Base-by-base conservation (phyloP, 805 yeast species). In the Lipomyces japonicus region DNA sequence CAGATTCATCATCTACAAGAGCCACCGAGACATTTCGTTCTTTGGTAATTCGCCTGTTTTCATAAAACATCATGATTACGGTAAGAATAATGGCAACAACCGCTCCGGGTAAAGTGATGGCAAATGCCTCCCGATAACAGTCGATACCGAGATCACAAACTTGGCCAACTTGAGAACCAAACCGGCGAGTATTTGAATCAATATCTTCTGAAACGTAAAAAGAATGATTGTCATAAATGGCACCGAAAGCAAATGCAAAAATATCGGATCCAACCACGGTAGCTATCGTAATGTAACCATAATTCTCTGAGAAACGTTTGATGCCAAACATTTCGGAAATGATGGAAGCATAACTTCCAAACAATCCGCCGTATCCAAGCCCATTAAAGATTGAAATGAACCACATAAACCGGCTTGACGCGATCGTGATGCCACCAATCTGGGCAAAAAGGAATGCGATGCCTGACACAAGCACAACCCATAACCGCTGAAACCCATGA, bases 251-350 rank as follows among this genome's bases (percentile, higher is more conserved):
- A 46, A 74, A 71, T 38, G 86, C 83, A 56, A 85, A 74, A 51
- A 75, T 67, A 55, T 77, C 76, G 35, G 83, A 76, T 28, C 62
- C 62, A 0, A 80, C 51, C 0, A 81, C 55, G 1, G 93, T 90
- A 0, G 89, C 79, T 45, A 82, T 61, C 9, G 82, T 80, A 21
- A 83, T 74, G 31, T 81, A 63, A 0, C 95, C 95, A 86, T 89
- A 85, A 61, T 83, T 83, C 57, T 76, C 79, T 5, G 86, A 77
- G 60, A 84, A 83, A 45, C 76, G 72, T 16, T 71, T 71, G 70
- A 86, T 76, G 2, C 93, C 93, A 68, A 84, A 85, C 7, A 75
- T 66, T 57, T 86, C 91, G 16, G 87, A 77, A n/a, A 83, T 75
- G 19, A 86, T 77, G n/a, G 85, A 79, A 3, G 95, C 93, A 66